phyloP scores from a whole-genome alignment of 192 early-diverging fungal genomes.

The Podila clonocystis region DNA sequence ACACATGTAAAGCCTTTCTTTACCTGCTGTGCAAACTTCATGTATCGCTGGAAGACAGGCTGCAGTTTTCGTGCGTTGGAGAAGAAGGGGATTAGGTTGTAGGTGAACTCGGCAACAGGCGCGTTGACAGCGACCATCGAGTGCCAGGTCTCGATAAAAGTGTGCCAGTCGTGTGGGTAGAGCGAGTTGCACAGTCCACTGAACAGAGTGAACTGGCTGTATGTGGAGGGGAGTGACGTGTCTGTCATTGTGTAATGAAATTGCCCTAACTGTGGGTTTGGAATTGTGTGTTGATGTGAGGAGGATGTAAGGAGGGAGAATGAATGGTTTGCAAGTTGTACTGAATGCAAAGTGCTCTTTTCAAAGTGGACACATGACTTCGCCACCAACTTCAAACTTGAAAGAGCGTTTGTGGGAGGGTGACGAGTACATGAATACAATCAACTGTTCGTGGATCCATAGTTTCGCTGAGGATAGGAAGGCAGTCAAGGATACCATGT shows the following conservation, averaged over 20 bases:
- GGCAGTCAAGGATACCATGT: too few relatives aligned
- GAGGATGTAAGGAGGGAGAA: neutral
- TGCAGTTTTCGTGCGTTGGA: conserved; percentile 35
- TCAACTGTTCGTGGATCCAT: too few relatives aligned
- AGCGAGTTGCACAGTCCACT: conserved; percentile 42
- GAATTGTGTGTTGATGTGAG: neutral
- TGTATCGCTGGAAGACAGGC: conserved; percentile 52
- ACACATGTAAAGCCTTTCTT: neutral
- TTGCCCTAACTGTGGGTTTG: neutral
- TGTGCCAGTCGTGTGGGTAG: conserved; percentile 47
- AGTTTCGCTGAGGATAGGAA: too few relatives aligned
- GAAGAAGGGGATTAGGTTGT: conserved; percentile 55
- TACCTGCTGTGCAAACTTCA: conserved; percentile 44
- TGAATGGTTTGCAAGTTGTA: too few relatives aligned
- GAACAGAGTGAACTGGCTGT: too few relatives aligned
- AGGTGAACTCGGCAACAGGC: conserved; percentile 37
- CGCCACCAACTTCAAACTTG: too few relatives aligned
- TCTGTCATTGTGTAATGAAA: too few relatives aligned
- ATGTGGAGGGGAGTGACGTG: too few relatives aligned
- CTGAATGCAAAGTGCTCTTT: neutral
- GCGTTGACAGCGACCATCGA: conserved; percentile 48
- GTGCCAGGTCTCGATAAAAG: conserved; percentile 49
- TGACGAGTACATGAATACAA: too few relatives aligned
- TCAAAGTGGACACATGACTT: neutral
- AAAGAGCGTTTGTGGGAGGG: too few relatives aligned